Evolutionary conservation across 2,329 filamentous ascomycete species (phyloP).

Genomic region (Trichoderma koningii): DNA sequence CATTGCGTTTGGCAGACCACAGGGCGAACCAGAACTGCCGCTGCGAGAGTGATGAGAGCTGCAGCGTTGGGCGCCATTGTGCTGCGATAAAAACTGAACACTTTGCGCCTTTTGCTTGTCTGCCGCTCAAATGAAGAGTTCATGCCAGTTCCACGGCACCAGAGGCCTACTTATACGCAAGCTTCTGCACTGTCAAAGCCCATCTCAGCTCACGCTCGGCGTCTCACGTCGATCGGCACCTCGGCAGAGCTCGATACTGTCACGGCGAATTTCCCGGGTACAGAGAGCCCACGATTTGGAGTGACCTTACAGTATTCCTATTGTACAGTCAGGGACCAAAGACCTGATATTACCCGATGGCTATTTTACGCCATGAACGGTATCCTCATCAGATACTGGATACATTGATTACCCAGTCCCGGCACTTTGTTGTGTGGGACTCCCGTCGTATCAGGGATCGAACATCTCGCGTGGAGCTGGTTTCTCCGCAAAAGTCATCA

Average conservation of each 20-base stretch:
- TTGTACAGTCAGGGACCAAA: neutral
- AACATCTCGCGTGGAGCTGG: neutral
- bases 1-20: conserved; percentile 23
- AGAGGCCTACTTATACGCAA: neutral
- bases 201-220: neutral
- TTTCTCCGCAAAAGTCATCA: conserved; percentile 5
- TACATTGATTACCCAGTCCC: neutral
- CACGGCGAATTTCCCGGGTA: conserved; percentile 13
- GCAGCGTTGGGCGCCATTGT: neutral
- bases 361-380: neutral
- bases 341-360: conserved; percentile 9
- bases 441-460: neutral
- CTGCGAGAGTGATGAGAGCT: conserved; percentile 6
- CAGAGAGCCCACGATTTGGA: neutral
- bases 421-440: neutral
- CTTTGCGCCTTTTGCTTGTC: neutral
- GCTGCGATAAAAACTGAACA: neutral
- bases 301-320: neutral
- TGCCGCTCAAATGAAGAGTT: neutral
- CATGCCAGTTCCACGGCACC: neutral
- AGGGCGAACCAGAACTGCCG: conserved; percentile 10
- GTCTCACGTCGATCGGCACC: neutral
- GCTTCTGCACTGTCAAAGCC: neutral
- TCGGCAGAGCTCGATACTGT: neutral
- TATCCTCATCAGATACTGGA: conserved; percentile 3